Evolutionary conservation across 2,329 filamentous ascomycete genomes (phyloP).

Genomic region (Penicillium sp.): DNA sequence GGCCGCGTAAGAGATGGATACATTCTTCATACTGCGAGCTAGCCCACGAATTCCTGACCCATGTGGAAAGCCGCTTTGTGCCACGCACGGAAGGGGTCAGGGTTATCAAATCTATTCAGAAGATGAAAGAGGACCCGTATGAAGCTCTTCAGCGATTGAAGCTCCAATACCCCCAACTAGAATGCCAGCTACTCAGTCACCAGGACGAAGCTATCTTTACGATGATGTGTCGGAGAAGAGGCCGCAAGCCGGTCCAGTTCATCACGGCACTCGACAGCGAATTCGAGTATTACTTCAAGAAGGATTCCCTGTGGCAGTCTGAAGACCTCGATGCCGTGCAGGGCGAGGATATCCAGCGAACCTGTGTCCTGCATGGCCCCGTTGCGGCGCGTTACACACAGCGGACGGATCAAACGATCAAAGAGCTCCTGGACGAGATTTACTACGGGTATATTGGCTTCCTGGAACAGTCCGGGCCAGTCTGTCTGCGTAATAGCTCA

Average conservation of each 20-base stretch:
- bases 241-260: constrained; percentile 93
- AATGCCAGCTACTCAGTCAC: constrained; percentile 86
- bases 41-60: constrained; percentile 94
- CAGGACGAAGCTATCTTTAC: constrained; percentile 96
- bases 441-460: constrained; percentile 74
- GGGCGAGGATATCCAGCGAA: constrained; percentile 87
- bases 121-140: constrained; percentile 1
- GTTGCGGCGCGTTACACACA: constrained; percentile 87
- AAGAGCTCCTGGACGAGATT: constrained; percentile 87
- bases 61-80: constrained; percentile 75
- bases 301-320: constrained; percentile 97
- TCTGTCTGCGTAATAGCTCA: constrained; percentile 64
- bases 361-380: constrained; percentile 91
- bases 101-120: not conserved
- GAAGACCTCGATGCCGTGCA: constrained; percentile 93
- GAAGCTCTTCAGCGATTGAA: constrained; percentile 1
- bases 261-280: constrained; percentile 88
- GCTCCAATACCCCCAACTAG: constrained; percentile 73
- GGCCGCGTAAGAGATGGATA: not conserved
- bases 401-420: constrained; percentile 84
- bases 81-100: constrained; percentile 71
- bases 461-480: constrained; percentile 71
- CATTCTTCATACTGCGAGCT: constrained; percentile 80
- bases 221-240: constrained; percentile 79
- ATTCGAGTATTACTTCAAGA: constrained; percentile 99